Evolutionary conservation across 2,329 filamentous ascomycete species (phyloP), one percentile per base, ranked within the genome.

Genomic region (Pseudogymnoascus sp.): DNA sequence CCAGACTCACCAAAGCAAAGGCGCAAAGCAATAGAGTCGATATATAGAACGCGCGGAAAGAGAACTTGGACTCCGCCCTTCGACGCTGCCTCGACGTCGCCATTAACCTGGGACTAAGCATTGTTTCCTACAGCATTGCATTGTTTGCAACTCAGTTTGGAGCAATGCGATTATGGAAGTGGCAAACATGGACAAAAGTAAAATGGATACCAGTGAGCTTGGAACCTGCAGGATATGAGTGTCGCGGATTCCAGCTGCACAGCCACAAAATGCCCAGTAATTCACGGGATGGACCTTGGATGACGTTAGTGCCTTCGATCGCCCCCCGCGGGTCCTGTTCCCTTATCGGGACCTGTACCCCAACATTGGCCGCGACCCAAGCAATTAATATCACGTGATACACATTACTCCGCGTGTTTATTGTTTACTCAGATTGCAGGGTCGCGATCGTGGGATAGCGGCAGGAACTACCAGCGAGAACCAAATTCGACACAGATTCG

Each of bases 1-100:
- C 58, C 12, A 71, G 57, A 60, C 68, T 69, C 38, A 70, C 33
- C 23, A 70, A 59, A 12, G 68, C 65, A 38, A 71, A 64, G 10
- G 63, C 58, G 48, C 65, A 69, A 59, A 72, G 63, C 10, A 66
- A 62, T 10, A 70, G 62, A 35, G 70, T 61, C 10, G 70, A 70
- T 30, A 70, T 59, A 60, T 71, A 70, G 59, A 72, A 71, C 57
- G 69, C 65, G 37, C 67, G 67, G 57, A 70, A 71, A 45, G 65
- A 69, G 55, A 66, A 68, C 59, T 60, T 68, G 61, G 35, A 12
- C 60, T 18, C 39, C 37, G 33, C 23, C 19, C 21, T 48, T 18
- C 34, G 61, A 34, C 30, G 55, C 3, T 28, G 30, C 26, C 5
- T 52, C 45, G 45, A 13, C 8, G 45, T 52, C 26, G 45, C 45